A percentile compares a stretch with the other conserved stretches of the same genome.
phyloP scores from a whole-genome alignment of 306 rosid genomes.

The Vicia sativa region DNA sequence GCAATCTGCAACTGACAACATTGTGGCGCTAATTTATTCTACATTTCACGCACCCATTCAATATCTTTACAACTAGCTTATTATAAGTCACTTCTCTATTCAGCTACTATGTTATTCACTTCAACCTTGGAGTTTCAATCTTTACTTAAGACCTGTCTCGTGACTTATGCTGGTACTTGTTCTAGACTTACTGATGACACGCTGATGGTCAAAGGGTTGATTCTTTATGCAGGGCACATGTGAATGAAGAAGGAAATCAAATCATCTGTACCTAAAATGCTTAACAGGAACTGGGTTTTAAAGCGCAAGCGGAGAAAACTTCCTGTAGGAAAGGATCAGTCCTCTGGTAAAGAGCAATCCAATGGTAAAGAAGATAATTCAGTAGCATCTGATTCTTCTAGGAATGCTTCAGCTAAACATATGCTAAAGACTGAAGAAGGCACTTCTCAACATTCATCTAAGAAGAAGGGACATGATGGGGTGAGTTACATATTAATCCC shows the following conservation, averaged over 20 bases:
- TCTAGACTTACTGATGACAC: conserved; percentile 24
- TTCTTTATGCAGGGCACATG: conserved; percentile 43
- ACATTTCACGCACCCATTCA: background rate
- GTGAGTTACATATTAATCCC: conserved; percentile 57
- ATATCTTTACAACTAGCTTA: background rate
- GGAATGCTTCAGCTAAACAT: conserved; percentile 56
- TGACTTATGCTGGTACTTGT: background rate
- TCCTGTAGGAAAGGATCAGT: conserved; percentile 55
- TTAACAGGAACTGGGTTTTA: conserved; percentile 88
- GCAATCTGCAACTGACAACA: background rate
- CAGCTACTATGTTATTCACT: background rate
- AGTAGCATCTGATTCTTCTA: conserved; percentile 61
- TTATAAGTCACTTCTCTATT: background rate
- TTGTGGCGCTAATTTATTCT: background rate
- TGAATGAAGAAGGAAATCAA: conserved; percentile 74
- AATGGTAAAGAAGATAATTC: conserved; percentile 71
- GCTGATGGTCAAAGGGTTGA: conserved; percentile 41
- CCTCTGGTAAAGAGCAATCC: conserved; percentile 63
- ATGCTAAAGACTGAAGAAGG: conserved; percentile 57
- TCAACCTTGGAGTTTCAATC: conserved; percentile 7
- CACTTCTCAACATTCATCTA: conserved; percentile 59
- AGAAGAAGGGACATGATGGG: conserved; percentile 98
- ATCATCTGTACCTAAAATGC: conserved; percentile 70
- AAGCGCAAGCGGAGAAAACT: conserved; percentile 96
- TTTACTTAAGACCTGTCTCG: background rate